phyloP scores from a whole-genome alignment of 2,329 filamentous ascomycete species.

The Aspergillus amoenus region DNA sequence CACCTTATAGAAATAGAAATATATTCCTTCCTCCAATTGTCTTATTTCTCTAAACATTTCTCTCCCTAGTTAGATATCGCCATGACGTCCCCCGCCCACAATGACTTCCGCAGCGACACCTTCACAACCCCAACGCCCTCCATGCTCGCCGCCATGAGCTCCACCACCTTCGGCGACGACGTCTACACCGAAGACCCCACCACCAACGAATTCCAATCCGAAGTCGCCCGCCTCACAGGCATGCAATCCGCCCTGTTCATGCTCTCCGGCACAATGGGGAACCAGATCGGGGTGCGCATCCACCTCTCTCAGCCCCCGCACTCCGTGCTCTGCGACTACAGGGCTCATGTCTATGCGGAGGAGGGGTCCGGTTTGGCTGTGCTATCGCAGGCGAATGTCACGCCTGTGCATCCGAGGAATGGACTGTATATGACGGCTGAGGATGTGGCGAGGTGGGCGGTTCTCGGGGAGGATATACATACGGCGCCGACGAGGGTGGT shows the following conservation, averaged over 20 bases:
- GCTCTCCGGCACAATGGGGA: constrained; percentile 42
- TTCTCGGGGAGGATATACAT: constrained; percentile 22
- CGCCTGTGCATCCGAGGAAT: constrained; percentile 30
- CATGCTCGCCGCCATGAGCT: not conserved
- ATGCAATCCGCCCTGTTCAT: constrained; percentile 35
- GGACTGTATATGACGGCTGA: constrained; percentile 35
- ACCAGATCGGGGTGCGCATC: constrained; percentile 36
- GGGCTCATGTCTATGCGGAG: constrained; percentile 34
- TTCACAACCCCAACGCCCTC: constrained; percentile 7
- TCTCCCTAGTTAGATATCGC: too few species aligned
- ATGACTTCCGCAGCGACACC: constrained; percentile 11
- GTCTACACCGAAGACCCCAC: constrained; percentile 32
- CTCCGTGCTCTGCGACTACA: constrained; percentile 33
- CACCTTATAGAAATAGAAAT: too few species aligned
- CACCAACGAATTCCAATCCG: constrained; percentile 30
- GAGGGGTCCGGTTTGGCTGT: constrained; percentile 32
- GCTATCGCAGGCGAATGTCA: constrained; percentile 34
- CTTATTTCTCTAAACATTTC: too few species aligned
- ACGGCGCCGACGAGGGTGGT: constrained; percentile 11
- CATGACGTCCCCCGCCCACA: not conserved
- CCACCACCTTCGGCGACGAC: constrained; percentile 32
- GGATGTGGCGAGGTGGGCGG: constrained; percentile 24
- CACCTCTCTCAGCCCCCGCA: constrained; percentile 36
- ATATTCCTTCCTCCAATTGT: too few species aligned
- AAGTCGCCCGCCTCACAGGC: constrained; percentile 31